Percentiles rank a stretch among this genome's conserved stretches.
These are phyloP conservation scores for Colletotrichum sp. DNA, from an alignment of 2,329 filamentous ascomycete genomes.

Conservation along the genomic window DNA sequence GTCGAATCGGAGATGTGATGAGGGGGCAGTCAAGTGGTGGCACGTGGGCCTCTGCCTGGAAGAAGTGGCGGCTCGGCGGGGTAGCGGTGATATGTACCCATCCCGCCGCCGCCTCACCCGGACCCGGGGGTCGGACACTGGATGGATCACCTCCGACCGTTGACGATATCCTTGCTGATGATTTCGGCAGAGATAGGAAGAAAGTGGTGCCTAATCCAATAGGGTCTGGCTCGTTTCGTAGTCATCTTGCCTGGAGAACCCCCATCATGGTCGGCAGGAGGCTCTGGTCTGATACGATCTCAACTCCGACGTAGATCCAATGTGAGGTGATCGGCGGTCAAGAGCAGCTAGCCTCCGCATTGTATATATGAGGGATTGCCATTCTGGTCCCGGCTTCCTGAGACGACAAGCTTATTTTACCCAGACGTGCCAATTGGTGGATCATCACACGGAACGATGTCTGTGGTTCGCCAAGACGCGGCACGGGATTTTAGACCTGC, in stretches of 20 bases:
- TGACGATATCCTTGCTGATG: not conserved
- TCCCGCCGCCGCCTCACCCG: not conserved
- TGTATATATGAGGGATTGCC: not conserved
- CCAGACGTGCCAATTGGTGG: not conserved
- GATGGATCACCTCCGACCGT: not conserved
- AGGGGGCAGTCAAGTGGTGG: not conserved
- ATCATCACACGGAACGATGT: not conserved
- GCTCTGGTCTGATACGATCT: not conserved
- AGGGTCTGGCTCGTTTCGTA: not conserved
- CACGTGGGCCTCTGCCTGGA: slow-evolving; percentile 17
- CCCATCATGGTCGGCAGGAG: not conserved
- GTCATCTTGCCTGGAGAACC: not conserved
- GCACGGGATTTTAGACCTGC: not conserved
- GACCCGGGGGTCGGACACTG: not conserved
- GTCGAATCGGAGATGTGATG: not conserved
- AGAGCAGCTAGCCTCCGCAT: not conserved
- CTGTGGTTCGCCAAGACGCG: not conserved
- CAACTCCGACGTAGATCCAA: not conserved
- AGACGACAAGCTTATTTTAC: too few relatives aligned
- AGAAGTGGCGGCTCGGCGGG: not conserved
- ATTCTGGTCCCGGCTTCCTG: too few relatives aligned
- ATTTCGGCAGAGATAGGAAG: not conserved
- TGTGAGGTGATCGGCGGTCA: not conserved
- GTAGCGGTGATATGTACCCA: not conserved
- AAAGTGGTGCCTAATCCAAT: not conserved